Evolutionary conservation across 2,329 filamentous ascomycete species (phyloP).

Genomic region (Colletotrichum godetiae): DNA sequence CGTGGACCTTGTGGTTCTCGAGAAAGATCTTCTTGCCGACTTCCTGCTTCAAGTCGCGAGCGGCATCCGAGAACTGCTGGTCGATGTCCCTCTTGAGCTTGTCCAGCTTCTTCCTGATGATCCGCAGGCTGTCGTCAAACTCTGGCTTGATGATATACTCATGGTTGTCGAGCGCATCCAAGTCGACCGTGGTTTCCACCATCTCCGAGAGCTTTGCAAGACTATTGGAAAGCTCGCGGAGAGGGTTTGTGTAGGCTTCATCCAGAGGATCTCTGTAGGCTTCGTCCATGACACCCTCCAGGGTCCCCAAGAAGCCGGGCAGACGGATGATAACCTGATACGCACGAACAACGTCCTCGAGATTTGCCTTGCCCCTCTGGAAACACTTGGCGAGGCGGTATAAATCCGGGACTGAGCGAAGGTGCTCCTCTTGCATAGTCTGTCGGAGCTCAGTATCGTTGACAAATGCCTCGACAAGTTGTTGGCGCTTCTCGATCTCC

Average conservation of each 20-base stretch:
- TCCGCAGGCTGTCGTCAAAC: constrained; percentile 88
- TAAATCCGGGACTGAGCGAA: constrained; percentile 91
- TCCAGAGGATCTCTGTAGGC: constrained; percentile 89
- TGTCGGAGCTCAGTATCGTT: constrained; percentile 93
- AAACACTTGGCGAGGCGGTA: constrained; percentile 96
- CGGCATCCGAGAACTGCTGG: constrained; percentile 80
- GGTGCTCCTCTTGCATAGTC: constrained; percentile 95
- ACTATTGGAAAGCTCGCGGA: constrained; percentile 80
- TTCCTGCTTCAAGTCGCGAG: constrained; percentile 87
- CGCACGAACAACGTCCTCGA: constrained; percentile 94
- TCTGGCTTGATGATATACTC: constrained; percentile 99
- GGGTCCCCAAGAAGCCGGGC: constrained; percentile 87
- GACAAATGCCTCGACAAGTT: constrained; percentile 94
- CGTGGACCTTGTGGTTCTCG: constrained; percentile 94
- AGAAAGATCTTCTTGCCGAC: constrained; percentile 99
- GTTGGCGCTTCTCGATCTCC: constrained; percentile 91
- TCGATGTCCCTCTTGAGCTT: constrained; percentile 86
- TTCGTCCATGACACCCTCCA: constrained; percentile 97
- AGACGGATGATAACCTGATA: constrained; percentile 95
- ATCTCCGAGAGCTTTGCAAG: constrained; percentile 93
- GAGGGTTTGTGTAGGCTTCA: constrained; percentile 84
- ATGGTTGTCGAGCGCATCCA: constrained; percentile 94
- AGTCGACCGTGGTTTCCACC: constrained; percentile 97
- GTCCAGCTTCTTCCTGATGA: constrained; percentile 93
- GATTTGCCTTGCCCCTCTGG: constrained; percentile 87